phyloP scores from a whole-genome alignment of 129 eudicot genomes.

The Saussurea involucrata region DNA sequence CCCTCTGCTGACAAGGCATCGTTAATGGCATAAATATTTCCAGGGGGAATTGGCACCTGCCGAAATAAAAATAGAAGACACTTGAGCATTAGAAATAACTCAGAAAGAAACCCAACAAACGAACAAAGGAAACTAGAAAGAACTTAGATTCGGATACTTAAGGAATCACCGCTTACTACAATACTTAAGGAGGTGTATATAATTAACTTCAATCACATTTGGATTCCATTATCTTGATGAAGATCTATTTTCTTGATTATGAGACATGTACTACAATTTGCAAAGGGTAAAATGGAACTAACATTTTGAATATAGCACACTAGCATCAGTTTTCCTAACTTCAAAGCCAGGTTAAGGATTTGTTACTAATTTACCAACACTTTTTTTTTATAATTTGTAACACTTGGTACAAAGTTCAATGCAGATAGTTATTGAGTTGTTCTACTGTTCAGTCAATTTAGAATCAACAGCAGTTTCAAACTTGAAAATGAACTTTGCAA shows the following conservation, averaged over 20 bases:
- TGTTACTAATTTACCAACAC: neutral
- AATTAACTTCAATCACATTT: neutral
- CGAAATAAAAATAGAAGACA: neutral
- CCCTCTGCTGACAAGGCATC: constrained; percentile 80
- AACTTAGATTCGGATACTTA: neutral
- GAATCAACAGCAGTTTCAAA: too few species aligned
- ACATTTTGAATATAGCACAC: neutral
- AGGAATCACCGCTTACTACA: neutral
- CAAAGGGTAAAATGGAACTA: neutral
- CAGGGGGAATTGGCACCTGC: constrained; percentile 84
- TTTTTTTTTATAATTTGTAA: too few species aligned
- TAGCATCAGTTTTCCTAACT: too few species aligned
- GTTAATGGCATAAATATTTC: constrained; percentile 63
- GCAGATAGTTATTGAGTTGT: too few species aligned
- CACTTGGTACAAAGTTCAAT: too few species aligned
- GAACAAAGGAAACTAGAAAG: neutral
- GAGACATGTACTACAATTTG: neutral
- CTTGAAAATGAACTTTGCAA: too few species aligned
- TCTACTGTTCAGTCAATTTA: too few species aligned
- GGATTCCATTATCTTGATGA: neutral
- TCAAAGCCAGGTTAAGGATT: too few species aligned
- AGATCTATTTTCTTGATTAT: neutral
- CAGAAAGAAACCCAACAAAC: neutral
- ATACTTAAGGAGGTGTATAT: neutral
- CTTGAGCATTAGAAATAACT: neutral